These are phyloP conservation scores for Guadua angustifolia DNA, from an alignment of 176 grass and related monocot species.

Conservation along the genomic window DNA sequence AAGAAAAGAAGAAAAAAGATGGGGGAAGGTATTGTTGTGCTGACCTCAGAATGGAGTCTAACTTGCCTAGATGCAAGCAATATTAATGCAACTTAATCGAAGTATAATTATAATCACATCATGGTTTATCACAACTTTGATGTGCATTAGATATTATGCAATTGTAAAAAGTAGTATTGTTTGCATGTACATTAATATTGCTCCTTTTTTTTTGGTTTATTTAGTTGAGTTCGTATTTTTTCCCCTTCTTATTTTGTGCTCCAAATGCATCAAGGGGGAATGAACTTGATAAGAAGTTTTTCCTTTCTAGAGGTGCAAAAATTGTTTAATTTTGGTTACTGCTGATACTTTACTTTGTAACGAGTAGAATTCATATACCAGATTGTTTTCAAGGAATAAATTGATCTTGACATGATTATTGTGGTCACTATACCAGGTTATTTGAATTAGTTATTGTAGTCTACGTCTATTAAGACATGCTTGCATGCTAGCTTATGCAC, in stretches of 20 bases:
- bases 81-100: conserved; percentile 57
- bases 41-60: conserved; percentile 56
- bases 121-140: conserved; percentile 55
- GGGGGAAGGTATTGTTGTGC: conserved; percentile 61
- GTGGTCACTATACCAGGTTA: neutral
- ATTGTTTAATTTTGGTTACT: conserved; percentile 34
- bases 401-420: conserved; percentile 8
- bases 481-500: neutral
- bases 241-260: conserved; percentile 18
- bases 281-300: conserved; percentile 10
- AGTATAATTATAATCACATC: conserved; percentile 59
- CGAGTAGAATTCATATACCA: conserved; percentile 16
- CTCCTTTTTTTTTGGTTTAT: conserved; percentile 24
- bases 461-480: neutral
- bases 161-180: conserved; percentile 66
- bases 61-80: conserved; percentile 60
- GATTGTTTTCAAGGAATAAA: conserved; percentile 28
- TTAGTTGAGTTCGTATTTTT: conserved; percentile 32
- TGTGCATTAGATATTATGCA: conserved; percentile 57
- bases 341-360: conserved; percentile 24
- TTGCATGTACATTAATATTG: conserved; percentile 63
- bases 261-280: conserved; percentile 17
- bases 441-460: neutral
- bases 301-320: neutral
- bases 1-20: conserved; percentile 21